These are phyloP conservation scores for Aquanectria penicillioides DNA, from an alignment of 2,329 filamentous ascomycete genomes.

Conservation along the genomic window DNA sequence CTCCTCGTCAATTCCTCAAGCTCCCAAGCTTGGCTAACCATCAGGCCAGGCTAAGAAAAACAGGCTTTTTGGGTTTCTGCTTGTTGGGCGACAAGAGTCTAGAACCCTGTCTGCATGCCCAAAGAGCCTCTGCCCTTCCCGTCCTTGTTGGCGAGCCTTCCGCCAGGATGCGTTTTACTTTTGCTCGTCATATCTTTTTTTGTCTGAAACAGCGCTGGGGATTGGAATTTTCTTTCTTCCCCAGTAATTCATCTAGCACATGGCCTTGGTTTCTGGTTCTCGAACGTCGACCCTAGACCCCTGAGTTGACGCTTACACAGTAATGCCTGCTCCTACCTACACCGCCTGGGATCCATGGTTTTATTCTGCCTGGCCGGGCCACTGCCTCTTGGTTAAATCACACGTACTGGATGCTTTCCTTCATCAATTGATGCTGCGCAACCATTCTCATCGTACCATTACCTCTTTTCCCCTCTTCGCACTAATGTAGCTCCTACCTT, in stretches of 20 bases:
- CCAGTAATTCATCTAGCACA: not conserved
- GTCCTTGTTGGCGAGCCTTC: not conserved
- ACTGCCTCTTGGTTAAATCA: no score
- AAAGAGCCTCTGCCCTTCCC: not conserved
- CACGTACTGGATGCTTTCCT: no score
- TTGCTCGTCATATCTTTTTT: not conserved
- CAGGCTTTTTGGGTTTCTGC: slow-evolving; percentile 9
- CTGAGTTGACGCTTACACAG: not conserved
- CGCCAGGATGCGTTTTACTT: not conserved
- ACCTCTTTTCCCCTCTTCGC: not conserved
- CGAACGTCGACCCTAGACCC: not conserved
- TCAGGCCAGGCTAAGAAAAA: no score
- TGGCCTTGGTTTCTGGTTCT: not conserved
- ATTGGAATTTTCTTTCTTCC: not conserved
- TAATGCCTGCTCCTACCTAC: not conserved
- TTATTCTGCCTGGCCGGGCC: no score
- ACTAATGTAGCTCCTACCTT: no score
- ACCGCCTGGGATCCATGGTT: not conserved
- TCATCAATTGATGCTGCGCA: not conserved
- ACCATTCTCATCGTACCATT: not conserved
- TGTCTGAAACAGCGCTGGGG: slow-evolving; percentile 9
- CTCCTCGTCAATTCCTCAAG: no score
- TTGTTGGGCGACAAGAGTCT: slow-evolving; percentile 2
- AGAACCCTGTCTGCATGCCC: slow-evolving; percentile 8
- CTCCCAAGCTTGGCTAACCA: no score